Evolutionary conservation across 345 rosid species (phyloP).

Genomic region (Aethionema arabicum): DNA sequence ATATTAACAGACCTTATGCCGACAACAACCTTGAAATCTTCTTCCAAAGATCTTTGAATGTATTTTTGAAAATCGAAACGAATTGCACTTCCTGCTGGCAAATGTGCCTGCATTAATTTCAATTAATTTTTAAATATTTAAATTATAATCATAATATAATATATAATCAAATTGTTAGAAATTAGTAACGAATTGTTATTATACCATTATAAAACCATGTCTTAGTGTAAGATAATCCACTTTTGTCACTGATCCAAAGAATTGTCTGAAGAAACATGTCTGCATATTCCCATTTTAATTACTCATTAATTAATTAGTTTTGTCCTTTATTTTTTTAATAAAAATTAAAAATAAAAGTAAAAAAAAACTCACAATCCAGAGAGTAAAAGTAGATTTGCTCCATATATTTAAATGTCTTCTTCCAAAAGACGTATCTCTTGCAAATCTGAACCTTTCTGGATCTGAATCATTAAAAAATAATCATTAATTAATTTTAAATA

Average conservation of each 20-base stretch:
- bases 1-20: conserved; percentile 61
- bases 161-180: too few species aligned
- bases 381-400: conserved; percentile 62
- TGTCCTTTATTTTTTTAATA: neutral
- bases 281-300: conserved; percentile 27
- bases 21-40: conserved; percentile 84
- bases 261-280: conserved; percentile 95
- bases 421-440: conserved; percentile 95
- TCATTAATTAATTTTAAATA: conserved; percentile 1
- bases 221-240: conserved; percentile 82
- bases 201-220: conserved; percentile 87
- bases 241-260: conserved; percentile 79
- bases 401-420: conserved; percentile 70
- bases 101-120: conserved; percentile 67
- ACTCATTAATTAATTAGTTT: conserved; percentile 4
- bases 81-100: conserved; percentile 67
- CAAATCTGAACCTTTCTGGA: conserved; percentile 93
- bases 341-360: neutral
- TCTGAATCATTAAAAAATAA: conserved; percentile 42
- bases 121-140: neutral
- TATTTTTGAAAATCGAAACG: conserved; percentile 81
- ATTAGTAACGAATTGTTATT: neutral
- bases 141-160: too few species aligned
- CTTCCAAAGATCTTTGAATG: conserved; percentile 78
- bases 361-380: conserved; percentile 76